Evolutionary conservation across 257 asterid genomes (phyloP), one percentile per base, ranked within the genome.

Genomic region (Plantago elongata): DNA sequence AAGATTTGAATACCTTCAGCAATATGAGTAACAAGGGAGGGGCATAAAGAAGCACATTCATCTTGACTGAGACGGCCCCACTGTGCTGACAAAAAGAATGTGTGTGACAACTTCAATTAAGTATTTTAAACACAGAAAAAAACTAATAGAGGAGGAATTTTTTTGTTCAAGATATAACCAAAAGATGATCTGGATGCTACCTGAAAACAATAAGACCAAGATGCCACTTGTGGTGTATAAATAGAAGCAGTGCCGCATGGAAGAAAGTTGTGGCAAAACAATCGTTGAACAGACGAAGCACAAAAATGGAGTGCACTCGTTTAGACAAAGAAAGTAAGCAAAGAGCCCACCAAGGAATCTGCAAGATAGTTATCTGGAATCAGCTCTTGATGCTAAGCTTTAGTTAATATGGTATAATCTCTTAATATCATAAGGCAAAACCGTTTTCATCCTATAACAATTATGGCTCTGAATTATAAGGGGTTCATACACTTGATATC

Each of bases 291-390:
- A 92, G 80, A 73, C 98, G 95, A 74, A 92, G 95, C 77, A 92
- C 84, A 55, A 92, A 92, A 67, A 92, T 92, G 17, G 98, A 92
- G 75, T 88, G 98, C 75, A 84, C 65, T 77, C 96, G 74, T 75
- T 92, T 92, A 45, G 98, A 92, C 74, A 92, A 68, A 72, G 87
- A 74, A 44, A 92, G 77, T 83, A 92, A 76, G 78, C 82, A 77
- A 60, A 92, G 78, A 47, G 97, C 97, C 98, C 98, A 92, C 98
- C 96, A 92, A 51, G 98, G 98, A 61, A 89, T 80, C 98, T 92
- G 95, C 77, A 79, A 66, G n/a, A 65, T 50, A 54, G 60, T 49
- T 48, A 48, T 46, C 10, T 44, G 49, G 54, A 47, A 55, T 34
- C 40, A 34, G 4, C 27, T 34, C 40, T 34, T 34, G 40, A 34